Percentiles rank a stretch among this genome's conserved stretches.
Evolutionary conservation across 345 rosid species (phyloP).

Genomic region (Syzygium aromaticum): DNA sequence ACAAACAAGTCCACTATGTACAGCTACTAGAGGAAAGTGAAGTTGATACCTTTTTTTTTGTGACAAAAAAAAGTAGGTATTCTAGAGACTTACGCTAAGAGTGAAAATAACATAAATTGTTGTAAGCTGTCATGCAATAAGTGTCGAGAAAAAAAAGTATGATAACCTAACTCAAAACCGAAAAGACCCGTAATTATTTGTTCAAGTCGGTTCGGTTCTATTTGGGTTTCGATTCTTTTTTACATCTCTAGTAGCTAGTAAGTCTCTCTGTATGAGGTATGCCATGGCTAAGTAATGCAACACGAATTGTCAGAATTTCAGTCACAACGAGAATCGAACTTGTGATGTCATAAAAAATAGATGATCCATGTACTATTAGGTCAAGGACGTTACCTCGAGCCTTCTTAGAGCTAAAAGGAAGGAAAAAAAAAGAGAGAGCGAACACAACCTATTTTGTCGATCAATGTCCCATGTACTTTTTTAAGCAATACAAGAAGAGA

Average conservation of each 20-base stretch:
- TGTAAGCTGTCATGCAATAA: not conserved
- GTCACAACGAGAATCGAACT: not conserved
- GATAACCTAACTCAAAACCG: rapidly evolving
- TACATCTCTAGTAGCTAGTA: not conserved
- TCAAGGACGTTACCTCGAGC: not conserved
- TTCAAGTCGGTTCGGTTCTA: not conserved
- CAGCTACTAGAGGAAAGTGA: not conserved
- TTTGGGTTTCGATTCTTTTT: not conserved
- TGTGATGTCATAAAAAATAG: not conserved
- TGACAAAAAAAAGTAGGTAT: not conserved
- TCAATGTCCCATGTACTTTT: not conserved
- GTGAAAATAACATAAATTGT: not conserved
- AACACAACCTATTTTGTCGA: not conserved
- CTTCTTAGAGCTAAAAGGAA: not conserved
- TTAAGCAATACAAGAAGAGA: not conserved
- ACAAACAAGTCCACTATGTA: not conserved
- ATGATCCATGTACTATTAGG: not conserved
- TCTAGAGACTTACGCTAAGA: not conserved
- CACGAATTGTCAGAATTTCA: not conserved
- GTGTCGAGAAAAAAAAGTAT: not conserved
- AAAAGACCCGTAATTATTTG: rapidly evolving
- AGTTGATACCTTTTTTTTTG: not conserved
- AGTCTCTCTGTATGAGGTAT: not conserved
- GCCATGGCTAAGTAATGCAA: not conserved
- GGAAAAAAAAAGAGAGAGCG: not conserved